Evolutionary conservation across 169 alveolate genomes (phyloP), one percentile per base, ranked within the genome.

Genomic region (Plasmodium vivax): DNA sequence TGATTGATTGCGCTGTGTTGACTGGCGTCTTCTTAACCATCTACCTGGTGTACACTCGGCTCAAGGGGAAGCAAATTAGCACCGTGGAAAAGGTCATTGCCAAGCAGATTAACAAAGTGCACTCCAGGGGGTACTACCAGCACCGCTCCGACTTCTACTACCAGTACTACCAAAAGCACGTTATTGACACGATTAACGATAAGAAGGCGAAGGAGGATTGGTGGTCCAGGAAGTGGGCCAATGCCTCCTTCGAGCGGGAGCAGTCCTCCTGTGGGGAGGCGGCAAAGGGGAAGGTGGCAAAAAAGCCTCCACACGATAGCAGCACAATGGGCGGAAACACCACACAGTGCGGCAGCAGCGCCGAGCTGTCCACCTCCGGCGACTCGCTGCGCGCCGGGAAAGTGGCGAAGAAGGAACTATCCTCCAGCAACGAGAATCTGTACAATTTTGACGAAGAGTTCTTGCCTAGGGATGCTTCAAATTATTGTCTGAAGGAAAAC

Each of bases 131-230:
- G 19, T 92, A 92, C 75, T 56, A 74, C 23, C 23, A 72, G 58
- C 85, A 92, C 62, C 81, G 82, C 47, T 81, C 79, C 62, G 91
- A 92, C 80, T 92, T 92, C 38, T 81, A 81, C 84, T 82, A 82
- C 56, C 79, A 82, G 36, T 92, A 82, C 74, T 87, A 87, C 45
- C 93, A 87, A 41, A 87, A 77, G 10, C 36, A 71, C 9, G 82
- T 90, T 32, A 79, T 79, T 47, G 87, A 92, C 68, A 92, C 84
- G 7, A 92, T 82, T 71, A 82, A 73, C 38, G 72, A 79, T 72
- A 82, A 71, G 73, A 82, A 51, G 30, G 75, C 75, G 16, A 74
- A 23, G 32, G 77, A 23, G 16, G 3, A 74, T 43, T 23, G 23
- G 16, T 43, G 30, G 27, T 43, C n/a, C 68, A 36, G 30, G 38